These are phyloP conservation scores for Trichoderma arundinaceum DNA, from an alignment of 2,329 filamentous ascomycete species.

Conservation along the genomic window DNA sequence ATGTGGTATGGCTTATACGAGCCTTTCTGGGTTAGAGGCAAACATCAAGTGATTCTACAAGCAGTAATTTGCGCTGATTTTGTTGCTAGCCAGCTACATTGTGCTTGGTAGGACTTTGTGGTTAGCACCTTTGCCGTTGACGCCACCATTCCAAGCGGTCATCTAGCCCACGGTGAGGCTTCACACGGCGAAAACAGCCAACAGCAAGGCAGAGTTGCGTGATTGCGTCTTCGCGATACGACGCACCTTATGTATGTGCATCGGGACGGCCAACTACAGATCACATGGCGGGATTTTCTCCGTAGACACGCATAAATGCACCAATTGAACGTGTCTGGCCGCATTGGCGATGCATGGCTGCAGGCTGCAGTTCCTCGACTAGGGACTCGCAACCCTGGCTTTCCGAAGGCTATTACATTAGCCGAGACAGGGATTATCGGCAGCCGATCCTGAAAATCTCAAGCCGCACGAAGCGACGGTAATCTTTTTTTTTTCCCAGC, in stretches of 20 bases:
- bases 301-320: constrained; percentile 13
- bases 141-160: neutral
- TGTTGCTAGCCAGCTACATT: too few species aligned
- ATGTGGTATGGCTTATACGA: too few species aligned
- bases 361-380: constrained; percentile 5
- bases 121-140: too few species aligned
- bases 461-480: constrained; percentile 26
- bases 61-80: too few species aligned
- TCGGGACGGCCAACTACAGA: constrained; percentile 11
- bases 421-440: constrained; percentile 28
- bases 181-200: neutral
- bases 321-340: constrained; percentile 13
- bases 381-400: constrained; percentile 15
- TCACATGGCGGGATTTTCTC: constrained; percentile 27
- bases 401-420: constrained; percentile 6
- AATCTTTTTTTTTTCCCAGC: neutral
- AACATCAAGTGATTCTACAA: too few species aligned
- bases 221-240: constrained; percentile 21
- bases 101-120: too few species aligned
- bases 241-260: constrained; percentile 18
- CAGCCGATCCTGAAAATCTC: constrained; percentile 19
- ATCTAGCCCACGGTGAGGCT: constrained; percentile 6
- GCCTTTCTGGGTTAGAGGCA: too few species aligned
- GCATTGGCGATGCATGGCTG: constrained; percentile 8
- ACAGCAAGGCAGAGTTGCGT: constrained; percentile 8